Percentiles rank a stretch among this genome's conserved stretches.
Evolutionary conservation across 1,139 yeast species (phyloP).

Genomic region (Saccharomyces hybrid): DNA sequence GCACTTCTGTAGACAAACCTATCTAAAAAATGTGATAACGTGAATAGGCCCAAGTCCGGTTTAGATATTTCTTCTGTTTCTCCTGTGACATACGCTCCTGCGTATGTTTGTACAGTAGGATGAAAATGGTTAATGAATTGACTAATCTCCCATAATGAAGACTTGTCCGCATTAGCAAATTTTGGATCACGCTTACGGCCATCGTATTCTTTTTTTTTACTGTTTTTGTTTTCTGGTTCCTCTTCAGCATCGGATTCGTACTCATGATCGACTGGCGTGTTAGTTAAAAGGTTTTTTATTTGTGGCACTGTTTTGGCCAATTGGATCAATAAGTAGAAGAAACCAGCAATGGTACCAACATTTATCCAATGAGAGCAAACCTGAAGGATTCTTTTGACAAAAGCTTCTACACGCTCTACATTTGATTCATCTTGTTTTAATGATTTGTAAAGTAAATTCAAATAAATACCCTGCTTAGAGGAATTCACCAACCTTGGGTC

Average conservation of each 20-base stretch:
- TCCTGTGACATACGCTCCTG: slow-evolving; percentile 52
- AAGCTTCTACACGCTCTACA: slow-evolving; percentile 68
- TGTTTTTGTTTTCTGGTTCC: slow-evolving; percentile 19
- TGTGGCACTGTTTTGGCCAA: slow-evolving; percentile 49
- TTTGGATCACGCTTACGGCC: slow-evolving; percentile 87
- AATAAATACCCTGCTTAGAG: slow-evolving; percentile 82
- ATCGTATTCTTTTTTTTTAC: slow-evolving; percentile 48
- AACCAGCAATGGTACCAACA: slow-evolving; percentile 86
- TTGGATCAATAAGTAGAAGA: slow-evolving; percentile 69
- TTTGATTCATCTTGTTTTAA: slow-evolving; percentile 60
- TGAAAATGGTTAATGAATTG: slow-evolving; percentile 78
- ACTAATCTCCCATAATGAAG: slow-evolving; percentile 81
- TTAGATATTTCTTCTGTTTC: slow-evolving; percentile 40
- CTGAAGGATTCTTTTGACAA: slow-evolving; percentile 85
- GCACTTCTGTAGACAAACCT: slow-evolving; percentile 93
- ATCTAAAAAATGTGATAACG: slow-evolving; percentile 85
- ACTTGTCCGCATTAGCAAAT: slow-evolving; percentile 69
- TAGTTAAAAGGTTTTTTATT: slow-evolving; percentile 42
- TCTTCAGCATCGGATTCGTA: slow-evolving; percentile 32
- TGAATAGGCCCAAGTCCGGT: slow-evolving; percentile 86
- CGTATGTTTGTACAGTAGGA: slow-evolving; percentile 83
- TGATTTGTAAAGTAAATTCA: slow-evolving; percentile 79
- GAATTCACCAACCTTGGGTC: slow-evolving; percentile 79
- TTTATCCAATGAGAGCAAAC: slow-evolving; percentile 80
- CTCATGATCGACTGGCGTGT: slow-evolving; percentile 36